A percentile compares a stretch with the other conserved stretches of the same genome.
Conservation (phyloP, 495 filamentous ascomycete genomes). For the Tetracladium marchalianum region DNA sequence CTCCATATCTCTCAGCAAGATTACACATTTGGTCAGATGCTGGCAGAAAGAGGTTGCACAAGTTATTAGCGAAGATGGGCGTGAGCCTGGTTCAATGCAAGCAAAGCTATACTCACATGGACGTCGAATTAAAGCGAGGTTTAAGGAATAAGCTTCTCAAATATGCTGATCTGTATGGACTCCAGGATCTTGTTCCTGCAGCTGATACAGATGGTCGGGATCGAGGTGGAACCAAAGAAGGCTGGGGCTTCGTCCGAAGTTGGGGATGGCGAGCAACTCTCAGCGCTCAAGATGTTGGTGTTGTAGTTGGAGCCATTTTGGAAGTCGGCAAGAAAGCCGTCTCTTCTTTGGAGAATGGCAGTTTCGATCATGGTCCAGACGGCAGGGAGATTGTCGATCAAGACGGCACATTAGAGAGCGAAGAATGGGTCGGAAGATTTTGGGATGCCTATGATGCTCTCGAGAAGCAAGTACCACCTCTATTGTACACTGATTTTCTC, state of each 20-base stretch:
- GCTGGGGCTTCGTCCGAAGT: constrained; percentile 92
- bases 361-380: constrained; percentile 26
- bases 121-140: constrained; percentile 89
- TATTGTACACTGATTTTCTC: not conserved
- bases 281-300: constrained; percentile 82
- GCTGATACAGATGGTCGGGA: constrained; percentile 45
- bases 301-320: constrained; percentile 80
- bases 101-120: constrained; percentile 96
- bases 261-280: constrained; percentile 98
- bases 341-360: constrained; percentile 17
- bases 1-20: constrained; percentile 83
- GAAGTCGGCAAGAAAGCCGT: constrained; percentile 64
- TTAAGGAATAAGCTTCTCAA: constrained; percentile 78
- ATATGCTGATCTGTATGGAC: constrained; percentile 81
- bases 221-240: constrained; percentile 55
- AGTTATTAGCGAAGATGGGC: constrained; percentile 95
- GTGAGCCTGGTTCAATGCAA: constrained; percentile 88
- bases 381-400: constrained; percentile 31
- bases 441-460: constrained; percentile 93
- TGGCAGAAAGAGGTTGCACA: constrained; percentile 85
- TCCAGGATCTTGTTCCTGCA: constrained; percentile 81
- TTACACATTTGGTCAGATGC: constrained; percentile 91
- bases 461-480: constrained; percentile 40
- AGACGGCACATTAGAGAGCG: constrained; percentile 38
- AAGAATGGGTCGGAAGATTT: constrained; percentile 69